These are phyloP conservation scores for Stephania yunnanensis DNA, from an alignment of 164 flowering plant genomes.

Conservation along the genomic window DNA sequence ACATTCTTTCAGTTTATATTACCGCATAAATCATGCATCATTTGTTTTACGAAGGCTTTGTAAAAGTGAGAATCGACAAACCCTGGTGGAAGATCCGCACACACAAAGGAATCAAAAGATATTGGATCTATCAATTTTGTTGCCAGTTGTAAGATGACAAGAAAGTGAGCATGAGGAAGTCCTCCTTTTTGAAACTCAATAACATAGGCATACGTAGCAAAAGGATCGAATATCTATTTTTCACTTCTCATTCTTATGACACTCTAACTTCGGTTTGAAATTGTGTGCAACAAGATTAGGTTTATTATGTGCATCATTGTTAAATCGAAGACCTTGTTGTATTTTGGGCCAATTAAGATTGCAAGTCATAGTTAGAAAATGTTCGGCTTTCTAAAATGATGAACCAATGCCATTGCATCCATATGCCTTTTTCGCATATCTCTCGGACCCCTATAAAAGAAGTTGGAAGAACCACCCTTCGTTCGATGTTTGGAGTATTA, in stretches of 20 bases:
- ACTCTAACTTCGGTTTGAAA: no score
- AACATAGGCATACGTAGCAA: no score
- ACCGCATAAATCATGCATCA: conserved; percentile 12
- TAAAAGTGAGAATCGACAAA: neutral
- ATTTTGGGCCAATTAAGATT: conserved; percentile 18
- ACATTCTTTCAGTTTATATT: neutral
- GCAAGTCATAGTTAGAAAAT: conserved; percentile 14
- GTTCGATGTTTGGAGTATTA: no score
- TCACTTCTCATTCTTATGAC: no score
- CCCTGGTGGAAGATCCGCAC: neutral
- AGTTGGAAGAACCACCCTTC: no score
- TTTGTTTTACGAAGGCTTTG: neutral
- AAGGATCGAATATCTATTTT: no score
- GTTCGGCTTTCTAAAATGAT: conserved; percentile 9
- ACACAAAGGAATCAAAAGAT: conserved; percentile 4
- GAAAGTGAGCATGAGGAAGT: no score
- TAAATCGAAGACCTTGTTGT: conserved; percentile 1
- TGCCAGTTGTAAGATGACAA: no score
- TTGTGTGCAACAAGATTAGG: no score
- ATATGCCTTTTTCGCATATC: neutral
- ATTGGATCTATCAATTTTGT: conserved; percentile 8
- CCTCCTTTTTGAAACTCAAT: no score
- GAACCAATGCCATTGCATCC: neutral
- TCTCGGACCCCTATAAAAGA: no score
- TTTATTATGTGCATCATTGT: neutral